These are phyloP conservation scores for Myotisia sp. DNA, from an alignment of 2,329 filamentous ascomycete genomes.

Conservation along the genomic window DNA sequence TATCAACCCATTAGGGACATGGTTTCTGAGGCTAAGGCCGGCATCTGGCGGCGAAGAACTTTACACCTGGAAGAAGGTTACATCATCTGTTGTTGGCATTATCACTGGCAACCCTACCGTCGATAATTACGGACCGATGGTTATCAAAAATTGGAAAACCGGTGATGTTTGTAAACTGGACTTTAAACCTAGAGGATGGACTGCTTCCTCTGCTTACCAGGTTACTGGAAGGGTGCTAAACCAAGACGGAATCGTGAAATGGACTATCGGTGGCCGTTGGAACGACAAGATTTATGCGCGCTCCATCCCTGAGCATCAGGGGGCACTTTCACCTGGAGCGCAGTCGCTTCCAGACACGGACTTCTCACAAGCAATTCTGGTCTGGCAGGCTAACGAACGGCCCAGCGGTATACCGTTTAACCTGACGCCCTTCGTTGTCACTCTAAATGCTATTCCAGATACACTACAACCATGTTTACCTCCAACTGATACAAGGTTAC, in stretches of 20 bases:
- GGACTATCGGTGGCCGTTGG: slow-evolving; percentile 88
- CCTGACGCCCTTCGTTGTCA: slow-evolving; percentile 87
- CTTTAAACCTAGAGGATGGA: slow-evolving; percentile 94
- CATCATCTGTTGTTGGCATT: slow-evolving; percentile 92
- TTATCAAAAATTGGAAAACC: slow-evolving; percentile 93
- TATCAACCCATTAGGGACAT: slow-evolving; percentile 88
- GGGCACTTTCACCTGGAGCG: slow-evolving; percentile 69
- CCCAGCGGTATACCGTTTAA: slow-evolving; percentile 88
- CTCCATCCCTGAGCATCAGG: slow-evolving; percentile 41
- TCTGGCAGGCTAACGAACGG: slow-evolving; percentile 79
- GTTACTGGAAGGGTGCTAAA: slow-evolving; percentile 77
- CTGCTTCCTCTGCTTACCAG: slow-evolving; percentile 79
- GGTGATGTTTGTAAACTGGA: slow-evolving; percentile 80
- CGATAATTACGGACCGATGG: slow-evolving; percentile 97
- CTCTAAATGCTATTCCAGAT: slow-evolving; percentile 85
- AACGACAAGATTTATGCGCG: slow-evolving; percentile 95
- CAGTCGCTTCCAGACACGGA: slow-evolving; percentile 44
- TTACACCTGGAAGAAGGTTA: slow-evolving; percentile 99
- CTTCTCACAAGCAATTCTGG: slow-evolving; percentile 67
- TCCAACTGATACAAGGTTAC: slow-evolving; percentile 82
- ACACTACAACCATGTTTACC: slow-evolving; percentile 61
- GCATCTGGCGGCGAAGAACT: slow-evolving; percentile 63
- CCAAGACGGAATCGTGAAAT: slow-evolving; percentile 60
- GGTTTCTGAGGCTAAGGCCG: slow-evolving; percentile 80
- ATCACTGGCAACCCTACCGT: slow-evolving; percentile 92